These are phyloP conservation scores for Cladophialophora psammophila DNA, from an alignment of 2,329 filamentous ascomycete species.

Conservation along the genomic window DNA sequence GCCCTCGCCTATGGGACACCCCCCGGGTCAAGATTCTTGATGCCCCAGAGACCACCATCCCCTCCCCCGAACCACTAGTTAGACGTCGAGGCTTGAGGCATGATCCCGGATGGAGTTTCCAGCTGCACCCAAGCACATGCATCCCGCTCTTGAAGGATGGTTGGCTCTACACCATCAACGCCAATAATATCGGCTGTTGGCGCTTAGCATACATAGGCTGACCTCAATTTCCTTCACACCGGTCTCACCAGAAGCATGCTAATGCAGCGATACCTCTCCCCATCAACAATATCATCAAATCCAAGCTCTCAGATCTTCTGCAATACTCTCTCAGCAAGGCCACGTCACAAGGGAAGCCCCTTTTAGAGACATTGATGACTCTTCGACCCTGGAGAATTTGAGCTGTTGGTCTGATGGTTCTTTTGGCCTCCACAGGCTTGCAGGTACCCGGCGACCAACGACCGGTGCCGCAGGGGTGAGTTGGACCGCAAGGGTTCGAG, in stretches of 20 bases:
- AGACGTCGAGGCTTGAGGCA: not conserved
- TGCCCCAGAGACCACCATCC: slow-evolving; percentile 1
- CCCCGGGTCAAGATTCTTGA: not conserved
- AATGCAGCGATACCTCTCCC: not conserved
- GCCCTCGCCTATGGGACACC: slow-evolving; percentile 5
- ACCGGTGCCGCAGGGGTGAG: not conserved
- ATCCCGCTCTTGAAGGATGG: not conserved
- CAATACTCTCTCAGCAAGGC: not conserved
- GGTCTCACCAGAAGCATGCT: not conserved
- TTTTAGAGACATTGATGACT: not conserved
- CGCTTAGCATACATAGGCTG: not conserved
- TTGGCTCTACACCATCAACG: slow-evolving; percentile 2
- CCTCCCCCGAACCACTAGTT: not conserved
- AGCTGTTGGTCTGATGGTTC: not conserved
- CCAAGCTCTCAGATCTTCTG: slow-evolving; percentile 2
- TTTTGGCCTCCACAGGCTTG: not conserved
- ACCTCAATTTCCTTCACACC: slow-evolving; percentile 6
- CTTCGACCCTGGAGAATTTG: not conserved
- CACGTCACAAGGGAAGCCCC: not conserved
- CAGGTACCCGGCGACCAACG: not conserved
- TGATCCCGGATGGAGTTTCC: slow-evolving; percentile 3
- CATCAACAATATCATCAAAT: slow-evolving; percentile 3
- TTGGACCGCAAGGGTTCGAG: not conserved
- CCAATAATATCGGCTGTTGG: not conserved
- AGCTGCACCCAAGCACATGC: slow-evolving; percentile 1